phyloP scores from a whole-genome alignment of 495 filamentous ascomycete genomes.

The Aspergillus baeticus region DNA sequence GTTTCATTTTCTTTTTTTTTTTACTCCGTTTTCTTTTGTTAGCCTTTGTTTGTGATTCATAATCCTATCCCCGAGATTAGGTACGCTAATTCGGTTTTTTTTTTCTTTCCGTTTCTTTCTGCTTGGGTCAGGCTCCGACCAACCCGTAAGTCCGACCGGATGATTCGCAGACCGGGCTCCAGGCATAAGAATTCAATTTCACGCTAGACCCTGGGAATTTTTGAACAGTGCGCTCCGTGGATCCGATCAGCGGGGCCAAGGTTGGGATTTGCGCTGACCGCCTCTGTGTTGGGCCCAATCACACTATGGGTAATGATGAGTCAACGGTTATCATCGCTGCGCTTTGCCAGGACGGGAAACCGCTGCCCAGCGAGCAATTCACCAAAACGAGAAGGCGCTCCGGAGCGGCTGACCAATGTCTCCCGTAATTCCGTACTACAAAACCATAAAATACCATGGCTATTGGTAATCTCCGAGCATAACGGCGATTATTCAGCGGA shows the following conservation, averaged over 20 bases:
- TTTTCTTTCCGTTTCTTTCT: constrained; percentile 9
- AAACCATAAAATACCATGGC: too few relatives aligned
- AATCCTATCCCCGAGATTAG: constrained; percentile 7
- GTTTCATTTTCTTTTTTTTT: constrained; percentile 13
- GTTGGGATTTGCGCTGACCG: constrained; percentile 4
- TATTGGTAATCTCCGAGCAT: constrained; percentile 3
- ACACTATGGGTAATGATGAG: neutral
- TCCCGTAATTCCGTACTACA: neutral
- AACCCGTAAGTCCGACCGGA: constrained; percentile 15
- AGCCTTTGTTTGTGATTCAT: constrained; percentile 14
- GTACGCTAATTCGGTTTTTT: constrained; percentile 7
- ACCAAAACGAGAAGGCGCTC: neutral
- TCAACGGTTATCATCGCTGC: neutral
- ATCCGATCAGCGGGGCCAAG: constrained; percentile 10
- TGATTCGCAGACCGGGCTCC: constrained; percentile 10
- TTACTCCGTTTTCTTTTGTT: constrained; percentile 10
- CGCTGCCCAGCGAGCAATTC: neutral
- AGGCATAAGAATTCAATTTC: constrained; percentile 9
- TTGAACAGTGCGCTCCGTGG: constrained; percentile 6
- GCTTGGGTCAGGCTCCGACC: constrained; percentile 8
- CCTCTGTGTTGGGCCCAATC: constrained; percentile 2
- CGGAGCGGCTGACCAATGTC: neutral
- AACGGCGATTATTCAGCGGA: constrained; percentile 1
- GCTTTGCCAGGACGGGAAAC: neutral
- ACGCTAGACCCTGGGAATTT: constrained; percentile 1